Base-by-base conservation (phyloP, 2,329 filamentous ascomycete genomes). In the Xylaria sp. region DNA sequence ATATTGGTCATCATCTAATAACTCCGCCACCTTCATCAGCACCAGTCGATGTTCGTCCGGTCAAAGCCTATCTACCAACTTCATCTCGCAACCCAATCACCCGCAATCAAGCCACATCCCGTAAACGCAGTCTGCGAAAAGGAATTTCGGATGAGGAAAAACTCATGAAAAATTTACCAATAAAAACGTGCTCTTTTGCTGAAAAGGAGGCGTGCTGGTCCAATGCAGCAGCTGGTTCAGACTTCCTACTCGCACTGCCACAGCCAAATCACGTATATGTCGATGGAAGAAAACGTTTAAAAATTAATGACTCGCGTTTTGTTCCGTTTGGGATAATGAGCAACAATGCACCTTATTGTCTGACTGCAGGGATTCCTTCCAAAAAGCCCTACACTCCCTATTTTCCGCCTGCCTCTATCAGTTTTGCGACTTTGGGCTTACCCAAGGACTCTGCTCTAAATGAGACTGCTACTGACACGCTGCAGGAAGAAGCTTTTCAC, bases 401-500 rank as follows among this genome's bases (percentile, higher is more conserved):
- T 34, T 10, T 41, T 52, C 20, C 34, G 39, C 28, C 34, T 63
- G 12, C 41, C 39, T 44, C 41, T 52, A 8, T 48, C 23, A 50
- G 48, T 13, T 37, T 31, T 44, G 15, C 37, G 28, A 50, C 13
- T 37, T 34, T 55, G 12, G 23, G 34, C 12, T 65, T 37, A 23
- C 12, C 12, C 5, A 12, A 63, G 12, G n/a, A 41, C 10, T 12
- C 34, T 46, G 13, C 13, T 44, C 41, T 8, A 3, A 3, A 48
- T 5, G 8, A 55, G 54, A 60, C 23, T 23, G 46, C 71, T 76
- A 69, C 72, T 55, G 3, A 59, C 25, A 5, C 18, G 25, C 20
- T 56, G 67, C 81, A 98, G 94, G 96, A 98, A 84, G 96, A 98
- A 70, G 85, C 87, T 4, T 99, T 97, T 79, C 89, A 94, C 77